phyloP scores from a whole-genome alignment of 257 asterid genomes.

The Penstemon barbatus region DNA sequence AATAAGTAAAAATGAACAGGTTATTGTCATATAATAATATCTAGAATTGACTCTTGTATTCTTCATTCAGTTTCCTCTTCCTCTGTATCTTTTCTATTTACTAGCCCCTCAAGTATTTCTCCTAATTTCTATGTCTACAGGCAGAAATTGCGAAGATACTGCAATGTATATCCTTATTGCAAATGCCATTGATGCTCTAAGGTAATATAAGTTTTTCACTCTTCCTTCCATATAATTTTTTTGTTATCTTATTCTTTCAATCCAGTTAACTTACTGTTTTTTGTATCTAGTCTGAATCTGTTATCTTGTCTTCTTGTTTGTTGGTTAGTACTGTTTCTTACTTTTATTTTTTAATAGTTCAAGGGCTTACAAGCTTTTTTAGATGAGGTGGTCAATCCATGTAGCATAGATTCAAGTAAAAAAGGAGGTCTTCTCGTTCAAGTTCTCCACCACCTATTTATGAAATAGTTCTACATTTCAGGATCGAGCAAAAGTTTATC shows the following conservation, averaged over 20 bases:
- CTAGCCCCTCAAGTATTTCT: conserved; percentile 13
- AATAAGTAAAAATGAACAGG: conserved; percentile 68
- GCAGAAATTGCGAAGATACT: conserved; percentile 92
- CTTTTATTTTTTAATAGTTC: too few relatives aligned
- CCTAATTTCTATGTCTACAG: conserved; percentile 15
- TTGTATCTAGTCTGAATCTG: too few relatives aligned
- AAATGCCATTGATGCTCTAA: conserved; percentile 77
- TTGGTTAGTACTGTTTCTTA: too few relatives aligned
- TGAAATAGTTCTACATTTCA: too few relatives aligned
- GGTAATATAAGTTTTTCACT: conserved; percentile 38
- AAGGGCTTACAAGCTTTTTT: too few relatives aligned
- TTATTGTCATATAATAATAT: conserved; percentile 22
- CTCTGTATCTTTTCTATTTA: conserved; percentile 3
- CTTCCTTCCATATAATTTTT: background rate
- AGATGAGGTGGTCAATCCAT: too few relatives aligned
- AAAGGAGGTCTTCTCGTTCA: too few relatives aligned
- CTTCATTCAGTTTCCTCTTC: background rate
- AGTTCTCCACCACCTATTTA: too few relatives aligned
- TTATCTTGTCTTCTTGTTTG: too few relatives aligned
- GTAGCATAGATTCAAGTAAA: too few relatives aligned
- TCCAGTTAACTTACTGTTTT: too few relatives aligned
- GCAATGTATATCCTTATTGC: conserved; percentile 93
- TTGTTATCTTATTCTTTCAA: background rate
- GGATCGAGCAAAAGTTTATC: too few relatives aligned
- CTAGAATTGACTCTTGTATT: background rate